Base-by-base conservation (phyloP, 2,329 filamentous ascomycete species). In the Clarireedia homoeocarpa region DNA sequence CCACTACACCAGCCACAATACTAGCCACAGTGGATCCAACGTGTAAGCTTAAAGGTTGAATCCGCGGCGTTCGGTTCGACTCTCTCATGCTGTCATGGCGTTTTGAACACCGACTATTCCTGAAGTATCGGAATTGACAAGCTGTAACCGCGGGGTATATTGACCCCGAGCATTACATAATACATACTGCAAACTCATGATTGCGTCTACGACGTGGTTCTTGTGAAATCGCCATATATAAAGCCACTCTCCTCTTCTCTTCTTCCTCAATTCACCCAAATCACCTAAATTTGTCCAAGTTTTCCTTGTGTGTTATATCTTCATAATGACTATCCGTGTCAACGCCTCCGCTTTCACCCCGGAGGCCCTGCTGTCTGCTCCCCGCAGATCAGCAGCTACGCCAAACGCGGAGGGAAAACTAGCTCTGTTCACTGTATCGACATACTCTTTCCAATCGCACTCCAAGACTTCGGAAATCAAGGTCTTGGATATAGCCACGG, bases 401-500 rank as follows among this genome's bases (percentile, higher is more conserved):
- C 88, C 88, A n/a, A 92, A 90, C 69, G 70, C 76, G 39, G 75
- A 80, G 52, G 86, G 85, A 45, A 82, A 80, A 53, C 75, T 80
- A 57, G 76, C 85, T 48, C 71, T 91, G 27, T 90, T 85, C 67
- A 83, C 82, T 44, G 80, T 84, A 15, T 88, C 86, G 0, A 83
- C 85, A 1, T 96, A 95, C 71, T 91, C 84, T 5, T 96, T 96
- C 70, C 77, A 86, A 40, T 78, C 81, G 0, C 89, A 95, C 68
- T 77, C 77, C 48, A 86, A 85, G 67, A 80, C 78, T 5, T 78
- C 75, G 58, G 85, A 91, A 72, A 84, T 87, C 62, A 81, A 85
- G 17, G 71, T 92, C 26, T 73, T 96, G 42, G 83, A 92, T 63
- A 77, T 91, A 57, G 73, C 78, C 47, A 82, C 80, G 6, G 85